Evolutionary conservation across 495 filamentous ascomycete species (phyloP).

Genomic region (Annulohypoxylon stygium): DNA sequence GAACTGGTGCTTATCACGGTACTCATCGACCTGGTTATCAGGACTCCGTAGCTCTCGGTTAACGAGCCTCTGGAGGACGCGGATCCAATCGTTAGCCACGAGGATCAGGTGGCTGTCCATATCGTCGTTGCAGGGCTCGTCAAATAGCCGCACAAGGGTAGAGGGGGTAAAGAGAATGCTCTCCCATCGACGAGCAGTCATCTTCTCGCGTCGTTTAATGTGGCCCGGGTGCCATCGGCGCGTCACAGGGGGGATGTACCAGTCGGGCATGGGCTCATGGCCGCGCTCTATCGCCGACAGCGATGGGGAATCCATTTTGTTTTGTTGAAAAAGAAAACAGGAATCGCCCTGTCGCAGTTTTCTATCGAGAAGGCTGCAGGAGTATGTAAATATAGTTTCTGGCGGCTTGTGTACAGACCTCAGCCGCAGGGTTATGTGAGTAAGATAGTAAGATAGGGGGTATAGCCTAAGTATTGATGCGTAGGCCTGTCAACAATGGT

Average conservation of each 20-base stretch:
- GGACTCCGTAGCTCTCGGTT: neutral
- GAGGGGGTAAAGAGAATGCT: neutral
- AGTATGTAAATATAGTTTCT: neutral
- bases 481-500: neutral
- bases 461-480: too few species aligned
- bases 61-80: neutral
- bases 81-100: conserved; percentile 14
- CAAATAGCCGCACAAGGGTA: neutral
- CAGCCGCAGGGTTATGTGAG: neutral
- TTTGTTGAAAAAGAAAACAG: neutral
- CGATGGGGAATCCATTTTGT: neutral
- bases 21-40: neutral
- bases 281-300: neutral
- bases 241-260: neutral
- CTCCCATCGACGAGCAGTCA: conserved; percentile 6
- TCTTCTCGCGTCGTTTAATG: neutral
- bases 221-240: neutral
- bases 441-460: neutral
- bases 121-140: neutral
- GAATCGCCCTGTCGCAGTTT: neutral
- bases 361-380: neutral
- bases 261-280: neutral
- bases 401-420: neutral
- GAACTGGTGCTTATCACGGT: neutral
- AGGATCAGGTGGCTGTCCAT: neutral